Conservation (phyloP, 208 protist genomes). For the Porcisia deanei region DNA sequence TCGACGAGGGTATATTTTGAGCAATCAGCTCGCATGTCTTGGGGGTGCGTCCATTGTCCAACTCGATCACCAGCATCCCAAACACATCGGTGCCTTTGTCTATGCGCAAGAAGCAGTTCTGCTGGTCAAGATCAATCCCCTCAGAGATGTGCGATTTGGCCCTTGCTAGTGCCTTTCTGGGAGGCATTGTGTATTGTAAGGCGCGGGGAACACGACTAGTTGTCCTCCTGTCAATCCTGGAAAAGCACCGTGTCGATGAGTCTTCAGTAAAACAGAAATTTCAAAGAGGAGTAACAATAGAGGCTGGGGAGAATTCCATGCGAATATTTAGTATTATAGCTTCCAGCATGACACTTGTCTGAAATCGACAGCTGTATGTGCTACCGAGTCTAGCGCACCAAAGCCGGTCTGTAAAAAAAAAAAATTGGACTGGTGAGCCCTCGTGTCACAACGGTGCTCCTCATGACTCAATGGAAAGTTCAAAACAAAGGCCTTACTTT, state of each 20-base stretch:
- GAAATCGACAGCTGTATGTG: not conserved
- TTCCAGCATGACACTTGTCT: not conserved
- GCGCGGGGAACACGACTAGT: not conserved
- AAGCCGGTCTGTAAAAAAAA: not conserved
- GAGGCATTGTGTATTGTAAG: constrained; percentile 3
- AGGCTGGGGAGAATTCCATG: not conserved
- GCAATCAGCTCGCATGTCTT: constrained; percentile 79
- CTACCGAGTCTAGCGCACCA: not conserved
- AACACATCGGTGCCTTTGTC: constrained; percentile 28
- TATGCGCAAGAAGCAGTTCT: constrained; percentile 30
- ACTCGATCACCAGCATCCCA: constrained; percentile 31
- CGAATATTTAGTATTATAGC: not conserved
- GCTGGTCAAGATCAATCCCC: constrained; percentile 20
- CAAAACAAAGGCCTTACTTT: not conserved
- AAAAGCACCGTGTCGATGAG: not conserved
- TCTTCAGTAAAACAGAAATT: not conserved
- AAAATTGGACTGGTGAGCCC: not conserved
- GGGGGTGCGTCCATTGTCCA: constrained; percentile 40
- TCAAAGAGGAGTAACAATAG: not conserved
- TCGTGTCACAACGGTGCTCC: not conserved
- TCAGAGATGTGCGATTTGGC: constrained; percentile 22
- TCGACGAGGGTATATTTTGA: constrained; percentile 40
- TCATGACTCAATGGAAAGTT: not conserved
- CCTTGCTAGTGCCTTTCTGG: constrained; percentile 17
- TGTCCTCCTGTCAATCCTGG: not conserved